A percentile compares a stretch with the other conserved stretches of the same genome.
Conservation (phyloP, 768 basidiomycete species). For the Podaxis sp. region DNA sequence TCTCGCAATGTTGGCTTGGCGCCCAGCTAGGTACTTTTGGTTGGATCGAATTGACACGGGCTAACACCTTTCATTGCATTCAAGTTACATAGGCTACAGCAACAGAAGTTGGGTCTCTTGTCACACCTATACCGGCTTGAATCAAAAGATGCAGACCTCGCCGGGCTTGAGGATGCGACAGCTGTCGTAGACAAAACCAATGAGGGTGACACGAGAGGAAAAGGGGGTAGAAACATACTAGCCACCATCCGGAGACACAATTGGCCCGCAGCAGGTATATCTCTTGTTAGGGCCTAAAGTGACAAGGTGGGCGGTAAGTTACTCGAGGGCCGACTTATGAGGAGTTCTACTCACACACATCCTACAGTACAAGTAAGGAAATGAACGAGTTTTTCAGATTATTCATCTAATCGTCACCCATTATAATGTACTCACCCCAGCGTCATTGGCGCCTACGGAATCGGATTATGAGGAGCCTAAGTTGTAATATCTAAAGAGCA, state of each 20-base stretch:
- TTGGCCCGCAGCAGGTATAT: conserved; percentile 17
- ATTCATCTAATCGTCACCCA: not conserved
- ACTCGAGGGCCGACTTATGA: not conserved
- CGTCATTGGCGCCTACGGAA: not conserved
- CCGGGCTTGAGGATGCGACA: conserved; percentile 19
- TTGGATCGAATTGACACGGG: not conserved
- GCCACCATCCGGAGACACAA: conserved; percentile 11
- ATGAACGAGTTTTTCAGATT: no score
- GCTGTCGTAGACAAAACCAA: not conserved
- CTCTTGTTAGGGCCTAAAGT: conserved; percentile 2
- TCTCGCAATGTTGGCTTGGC: not conserved
- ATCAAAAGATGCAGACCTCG: conserved; percentile 17
- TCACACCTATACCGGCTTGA: no score
- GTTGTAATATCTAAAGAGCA: not conserved
- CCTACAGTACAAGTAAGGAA: not conserved
- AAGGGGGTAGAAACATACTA: conserved; percentile 2
- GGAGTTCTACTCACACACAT: not conserved
- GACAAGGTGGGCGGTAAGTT: no score
- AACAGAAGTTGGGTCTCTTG: not conserved
- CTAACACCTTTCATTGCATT: no score
- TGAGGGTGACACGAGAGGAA: not conserved
- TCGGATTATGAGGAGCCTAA: not conserved
- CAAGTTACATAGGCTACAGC: not conserved
- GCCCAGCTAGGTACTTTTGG: not conserved
- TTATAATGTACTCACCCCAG: not conserved